These are phyloP conservation scores for Paramecium pentaurelia DNA, from an alignment of 73 alveolate species.

Conservation along the genomic window DNA sequence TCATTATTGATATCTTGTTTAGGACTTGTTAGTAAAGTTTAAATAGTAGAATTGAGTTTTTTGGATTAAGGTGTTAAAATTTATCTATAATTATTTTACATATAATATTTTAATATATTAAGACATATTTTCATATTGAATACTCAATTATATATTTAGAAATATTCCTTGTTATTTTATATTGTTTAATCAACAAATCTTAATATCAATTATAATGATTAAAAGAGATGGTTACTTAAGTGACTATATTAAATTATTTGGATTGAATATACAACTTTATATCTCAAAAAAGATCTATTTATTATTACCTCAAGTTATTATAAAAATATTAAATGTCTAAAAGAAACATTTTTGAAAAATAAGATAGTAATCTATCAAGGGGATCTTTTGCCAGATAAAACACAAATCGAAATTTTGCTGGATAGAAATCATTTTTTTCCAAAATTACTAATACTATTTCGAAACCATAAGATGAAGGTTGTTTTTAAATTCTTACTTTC, in stretches of 20 bases:
- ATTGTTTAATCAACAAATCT: neutral
- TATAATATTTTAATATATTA: neutral
- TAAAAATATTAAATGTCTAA: neutral
- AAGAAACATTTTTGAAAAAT: neutral
- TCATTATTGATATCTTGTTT: neutral
- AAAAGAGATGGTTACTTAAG: neutral
- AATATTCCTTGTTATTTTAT: neutral
- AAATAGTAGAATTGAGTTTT: neutral
- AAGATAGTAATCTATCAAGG: neutral
- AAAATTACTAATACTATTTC: neutral
- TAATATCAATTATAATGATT: neutral
- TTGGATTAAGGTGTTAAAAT: neutral
- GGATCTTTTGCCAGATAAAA: neutral
- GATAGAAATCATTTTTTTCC: neutral
- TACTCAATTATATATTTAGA: neutral
- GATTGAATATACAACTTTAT: neutral
- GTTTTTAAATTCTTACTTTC: neutral
- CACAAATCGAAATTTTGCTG: neutral
- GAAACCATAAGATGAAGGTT: neutral
- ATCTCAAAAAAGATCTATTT: neutral
- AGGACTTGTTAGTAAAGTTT: neutral
- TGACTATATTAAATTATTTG: neutral
- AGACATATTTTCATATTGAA: neutral
- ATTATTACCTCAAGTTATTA: neutral
- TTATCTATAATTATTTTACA: neutral